A percentile compares a stretch with the other conserved stretches of the same genome.
Conservation (phyloP, 73 alveolate genomes). For the Diophrys sp. region DNA sequence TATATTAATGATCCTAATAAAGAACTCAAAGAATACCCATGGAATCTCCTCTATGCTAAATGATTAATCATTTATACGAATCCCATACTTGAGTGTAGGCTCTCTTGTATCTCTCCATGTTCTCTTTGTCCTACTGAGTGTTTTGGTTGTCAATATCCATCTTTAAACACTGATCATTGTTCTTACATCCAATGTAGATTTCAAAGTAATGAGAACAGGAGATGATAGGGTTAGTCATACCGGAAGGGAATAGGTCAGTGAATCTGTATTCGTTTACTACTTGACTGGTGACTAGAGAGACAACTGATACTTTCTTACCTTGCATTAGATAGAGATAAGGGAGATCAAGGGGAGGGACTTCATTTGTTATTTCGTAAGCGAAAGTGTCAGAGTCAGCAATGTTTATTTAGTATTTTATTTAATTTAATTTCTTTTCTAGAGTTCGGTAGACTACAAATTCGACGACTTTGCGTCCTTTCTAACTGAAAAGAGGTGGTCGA, state of each 20-base stretch:
- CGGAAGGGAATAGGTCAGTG: neutral
- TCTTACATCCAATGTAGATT: neutral
- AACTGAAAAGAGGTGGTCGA: conserved; percentile 5
- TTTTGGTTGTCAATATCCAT: neutral
- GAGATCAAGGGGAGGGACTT: conserved; percentile 13
- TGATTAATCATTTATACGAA: neutral
- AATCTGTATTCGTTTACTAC: neutral
- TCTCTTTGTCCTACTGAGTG: neutral
- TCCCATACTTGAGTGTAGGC: neutral
- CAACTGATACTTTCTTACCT: conserved; percentile 15
- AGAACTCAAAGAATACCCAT: neutral
- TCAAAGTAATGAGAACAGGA: neutral
- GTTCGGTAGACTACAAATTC: conserved; percentile 17
- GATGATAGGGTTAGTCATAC: neutral
- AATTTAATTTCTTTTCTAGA: neutral
- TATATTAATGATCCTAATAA: neutral
- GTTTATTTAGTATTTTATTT: conserved; percentile 6
- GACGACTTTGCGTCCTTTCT: conserved; percentile 7
- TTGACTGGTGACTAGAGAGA: conserved; percentile 24
- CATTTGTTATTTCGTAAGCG: conserved; percentile 9
- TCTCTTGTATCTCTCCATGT: neutral
- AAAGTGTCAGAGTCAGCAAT: neutral
- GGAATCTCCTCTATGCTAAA: neutral
- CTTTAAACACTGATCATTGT: neutral
- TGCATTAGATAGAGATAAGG: conserved; percentile 15